A percentile compares a stretch with the other conserved stretches of the same genome.
phyloP scores from a whole-genome alignment of 2,329 filamentous ascomycete genomes.

The Ploettnerulaceae sp. region DNA sequence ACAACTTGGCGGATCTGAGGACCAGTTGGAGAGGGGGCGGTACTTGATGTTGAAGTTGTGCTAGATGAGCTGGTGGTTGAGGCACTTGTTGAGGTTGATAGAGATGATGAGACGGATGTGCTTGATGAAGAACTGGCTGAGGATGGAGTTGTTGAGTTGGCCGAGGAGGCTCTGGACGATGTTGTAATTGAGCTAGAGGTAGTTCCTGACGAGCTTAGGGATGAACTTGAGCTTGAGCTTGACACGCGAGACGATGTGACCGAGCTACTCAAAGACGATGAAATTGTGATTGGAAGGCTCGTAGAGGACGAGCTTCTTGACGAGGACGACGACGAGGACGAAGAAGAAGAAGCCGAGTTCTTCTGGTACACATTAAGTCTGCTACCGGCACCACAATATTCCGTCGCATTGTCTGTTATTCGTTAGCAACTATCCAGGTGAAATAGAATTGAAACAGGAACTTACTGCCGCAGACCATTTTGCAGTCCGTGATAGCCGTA shows the following conservation, averaged over 20 bases:
- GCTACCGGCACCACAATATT: constrained; percentile 34
- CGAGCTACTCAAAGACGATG: constrained; percentile 6
- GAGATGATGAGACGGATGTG: constrained; percentile 2
- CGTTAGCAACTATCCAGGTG: background rate
- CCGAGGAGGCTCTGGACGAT: background rate
- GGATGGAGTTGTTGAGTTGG: background rate
- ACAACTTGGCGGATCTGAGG: constrained; percentile 22
- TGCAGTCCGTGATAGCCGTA: constrained; percentile 29
- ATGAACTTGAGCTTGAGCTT: constrained; percentile 1
- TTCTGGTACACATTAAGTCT: constrained; percentile 30
- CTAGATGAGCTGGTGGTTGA: constrained; percentile 6
- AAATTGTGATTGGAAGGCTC: constrained; percentile 3
- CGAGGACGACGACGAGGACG: too few relatives aligned
- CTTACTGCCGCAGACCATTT: constrained; percentile 24
- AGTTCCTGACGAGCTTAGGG: background rate
- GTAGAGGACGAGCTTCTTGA: too few relatives aligned
- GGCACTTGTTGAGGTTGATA: constrained; percentile 14
- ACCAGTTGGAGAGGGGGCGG: constrained; percentile 15
- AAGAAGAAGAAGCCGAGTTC: constrained; percentile 12
- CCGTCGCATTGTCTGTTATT: constrained; percentile 26
- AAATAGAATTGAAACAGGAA: background rate
- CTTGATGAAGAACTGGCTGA: background rate
- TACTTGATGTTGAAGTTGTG: constrained; percentile 6
- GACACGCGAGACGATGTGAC: background rate
- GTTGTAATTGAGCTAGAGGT: background rate